Base-by-base conservation (phyloP, 805 yeast species). In the Wickerhamomyces chambardii region DNA sequence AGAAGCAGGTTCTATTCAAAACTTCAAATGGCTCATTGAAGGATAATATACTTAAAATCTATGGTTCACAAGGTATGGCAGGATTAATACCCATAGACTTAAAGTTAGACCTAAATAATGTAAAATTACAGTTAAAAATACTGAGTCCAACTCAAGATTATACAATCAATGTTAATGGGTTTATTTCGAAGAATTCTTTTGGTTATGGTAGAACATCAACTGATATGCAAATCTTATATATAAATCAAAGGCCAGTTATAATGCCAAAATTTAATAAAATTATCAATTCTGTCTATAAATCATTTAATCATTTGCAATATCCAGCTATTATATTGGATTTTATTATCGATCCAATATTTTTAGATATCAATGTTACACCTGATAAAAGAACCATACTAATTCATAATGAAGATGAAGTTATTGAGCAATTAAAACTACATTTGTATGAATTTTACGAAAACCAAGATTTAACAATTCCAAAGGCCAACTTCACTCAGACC, bases 341-440 rank as follows among this genome's bases (percentile, higher is more conserved):
- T 16, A 47, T 50, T 12, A 51, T 85, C 6, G 66, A 70, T 29
- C 64, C 82, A 0, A 46, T 50, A 18, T 60, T 64, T 28, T 40
- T 80, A n/a, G 98, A 92, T 57, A 67, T 92, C 15, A 92, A 92
- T 55, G 83, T 92, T 1, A 79, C 95, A 0, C 97, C 98, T 0
- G 97, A 92, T 53, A 92, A 92, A 52, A 64, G 90, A 35, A 72
- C 76, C 3, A 66, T 89, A 2, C 51, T 84, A 47, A 51, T 87
- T 2, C 86, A 79, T 39, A 65, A 76, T 41, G 97, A 89, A 53
- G 52, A 56, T 4, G 53, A 59, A n/a, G 51, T 89, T 2, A 44
- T 82, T 5, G 82, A 78, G 25, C 57, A 59, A 2, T 42, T 90
- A 5, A 63, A 74, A 35, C 70, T 64, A n/a, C 53, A 62, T n/a